Conservation (phyloP, 108 stramenopile species). For the Skeletonema marinoi region DNA sequence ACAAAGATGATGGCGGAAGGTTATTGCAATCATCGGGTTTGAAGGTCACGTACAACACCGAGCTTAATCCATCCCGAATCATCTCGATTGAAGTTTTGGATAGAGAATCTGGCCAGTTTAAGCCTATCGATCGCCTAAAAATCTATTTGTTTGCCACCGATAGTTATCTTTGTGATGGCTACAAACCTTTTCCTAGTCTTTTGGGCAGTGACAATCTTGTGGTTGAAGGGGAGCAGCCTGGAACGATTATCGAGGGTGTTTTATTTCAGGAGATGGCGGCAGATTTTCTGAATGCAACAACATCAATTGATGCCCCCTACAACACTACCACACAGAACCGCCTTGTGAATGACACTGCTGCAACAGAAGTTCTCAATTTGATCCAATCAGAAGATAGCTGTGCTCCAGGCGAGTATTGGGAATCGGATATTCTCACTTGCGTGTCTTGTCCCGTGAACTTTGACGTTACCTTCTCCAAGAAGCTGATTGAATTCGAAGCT, state of each 20-base stretch:
- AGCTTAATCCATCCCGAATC: constrained; percentile 17
- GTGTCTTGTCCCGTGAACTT: neutral
- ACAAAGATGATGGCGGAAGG: constrained; percentile 36
- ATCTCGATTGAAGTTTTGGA: constrained; percentile 42
- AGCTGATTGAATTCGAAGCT: constrained; percentile 8
- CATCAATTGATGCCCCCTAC: constrained; percentile 12
- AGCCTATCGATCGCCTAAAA: constrained; percentile 50
- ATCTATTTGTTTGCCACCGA: constrained; percentile 61
- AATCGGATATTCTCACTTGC: constrained; percentile 9
- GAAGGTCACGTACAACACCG: constrained; percentile 52
- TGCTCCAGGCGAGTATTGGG: constrained; percentile 25
- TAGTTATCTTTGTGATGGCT: constrained; percentile 42
- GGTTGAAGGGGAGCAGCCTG: constrained; percentile 43
- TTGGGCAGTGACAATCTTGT: constrained; percentile 19
- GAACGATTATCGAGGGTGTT: constrained; percentile 25
- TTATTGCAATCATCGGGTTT: constrained; percentile 62
- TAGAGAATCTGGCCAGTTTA: constrained; percentile 18
- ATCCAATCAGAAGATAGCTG: constrained; percentile 38
- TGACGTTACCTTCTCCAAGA: constrained; percentile 15
- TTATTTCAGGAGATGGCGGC: constrained; percentile 40
- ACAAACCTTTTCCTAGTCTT: constrained; percentile 42
- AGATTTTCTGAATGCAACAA: constrained; percentile 19
- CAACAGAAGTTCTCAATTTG: constrained; percentile 21
- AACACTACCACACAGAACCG: constrained; percentile 29
- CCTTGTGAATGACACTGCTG: constrained; percentile 35